A percentile compares a stretch with the other conserved stretches of the same genome.
These are phyloP conservation scores for Phyllosticta citrichinensis DNA, from an alignment of 2,329 filamentous ascomycete genomes.

Conservation along the genomic window DNA sequence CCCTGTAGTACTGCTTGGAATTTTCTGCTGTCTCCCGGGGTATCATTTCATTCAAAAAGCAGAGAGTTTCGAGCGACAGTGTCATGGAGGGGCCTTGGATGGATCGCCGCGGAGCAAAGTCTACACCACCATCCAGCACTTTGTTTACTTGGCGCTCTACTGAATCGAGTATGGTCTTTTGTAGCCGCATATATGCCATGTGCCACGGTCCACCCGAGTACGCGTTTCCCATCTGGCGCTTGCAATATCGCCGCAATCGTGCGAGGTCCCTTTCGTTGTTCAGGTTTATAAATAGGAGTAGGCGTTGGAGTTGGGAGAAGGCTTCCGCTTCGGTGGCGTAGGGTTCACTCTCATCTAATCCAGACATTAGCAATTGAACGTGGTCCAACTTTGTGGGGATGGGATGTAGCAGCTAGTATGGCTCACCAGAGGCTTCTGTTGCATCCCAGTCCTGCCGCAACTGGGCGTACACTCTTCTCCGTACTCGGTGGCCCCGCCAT, in stretches of 20 bases:
- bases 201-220: slow-evolving; percentile 29
- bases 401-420: background rate
- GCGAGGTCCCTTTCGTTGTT: slow-evolving; percentile 28
- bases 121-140: slow-evolving; percentile 7
- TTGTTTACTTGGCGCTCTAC: slow-evolving; percentile 17
- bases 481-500: slow-evolving; percentile 68
- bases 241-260: slow-evolving; percentile 31
- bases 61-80: slow-evolving; percentile 13
- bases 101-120: slow-evolving; percentile 11
- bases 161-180: slow-evolving; percentile 28
- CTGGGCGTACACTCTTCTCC: slow-evolving; percentile 48
- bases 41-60: slow-evolving; percentile 23
- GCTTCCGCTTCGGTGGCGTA: slow-evolving; percentile 31
- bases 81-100: background rate
- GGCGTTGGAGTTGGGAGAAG: slow-evolving; percentile 30
- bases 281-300: slow-evolving; percentile 35
- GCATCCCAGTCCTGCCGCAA: slow-evolving; percentile 31
- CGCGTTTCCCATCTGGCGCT: slow-evolving; percentile 25
- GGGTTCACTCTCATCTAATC: slow-evolving; percentile 12
- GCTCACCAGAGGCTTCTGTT: slow-evolving; percentile 15
- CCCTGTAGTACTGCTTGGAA: slow-evolving; percentile 22
- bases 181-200: slow-evolving; percentile 31
- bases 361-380: background rate
- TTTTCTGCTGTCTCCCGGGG: slow-evolving; percentile 25
- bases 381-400: background rate